A percentile compares a stretch with the other conserved stretches of the same genome.
Conservation (phyloP, 495 filamentous ascomycete genomes). For the Neurospora tetraspora region DNA sequence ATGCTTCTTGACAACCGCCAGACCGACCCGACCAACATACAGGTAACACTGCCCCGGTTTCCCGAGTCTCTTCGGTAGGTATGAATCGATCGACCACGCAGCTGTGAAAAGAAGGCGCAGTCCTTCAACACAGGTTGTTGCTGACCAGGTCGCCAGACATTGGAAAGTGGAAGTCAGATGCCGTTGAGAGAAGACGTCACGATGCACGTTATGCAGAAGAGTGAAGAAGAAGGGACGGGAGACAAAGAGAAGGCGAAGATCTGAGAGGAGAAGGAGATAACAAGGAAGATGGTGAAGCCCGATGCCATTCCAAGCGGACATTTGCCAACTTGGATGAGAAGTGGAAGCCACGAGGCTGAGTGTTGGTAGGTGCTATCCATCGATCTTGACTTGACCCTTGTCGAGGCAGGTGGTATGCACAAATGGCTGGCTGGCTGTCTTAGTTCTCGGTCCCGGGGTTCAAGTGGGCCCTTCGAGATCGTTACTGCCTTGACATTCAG, state of each 20-base stretch:
- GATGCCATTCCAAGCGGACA: neutral
- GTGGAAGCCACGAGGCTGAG: neutral
- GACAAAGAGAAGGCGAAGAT: neutral
- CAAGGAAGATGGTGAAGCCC: neutral
- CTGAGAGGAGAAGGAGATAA: neutral
- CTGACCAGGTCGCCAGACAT: neutral
- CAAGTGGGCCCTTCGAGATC: neutral
- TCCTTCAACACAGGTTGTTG: neutral
- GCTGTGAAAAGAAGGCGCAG: neutral
- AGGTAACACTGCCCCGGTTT: neutral
- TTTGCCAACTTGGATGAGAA: neutral
- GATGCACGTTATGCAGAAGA: neutral
- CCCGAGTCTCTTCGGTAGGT: neutral
- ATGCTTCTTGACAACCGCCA: neutral
- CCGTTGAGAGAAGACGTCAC: neutral
- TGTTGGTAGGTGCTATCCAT: neutral
- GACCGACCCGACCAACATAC: neutral
- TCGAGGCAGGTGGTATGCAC: neutral
- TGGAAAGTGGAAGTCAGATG: neutral
- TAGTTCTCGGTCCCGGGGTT: neutral
- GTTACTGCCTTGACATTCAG: neutral
- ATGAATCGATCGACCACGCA: neutral
- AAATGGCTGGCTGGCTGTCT: neutral
- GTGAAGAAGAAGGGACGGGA: neutral
- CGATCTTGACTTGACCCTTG: neutral